Conservation (phyloP, 108 stramenopile species). For the Conticribra weissflogii region DNA sequence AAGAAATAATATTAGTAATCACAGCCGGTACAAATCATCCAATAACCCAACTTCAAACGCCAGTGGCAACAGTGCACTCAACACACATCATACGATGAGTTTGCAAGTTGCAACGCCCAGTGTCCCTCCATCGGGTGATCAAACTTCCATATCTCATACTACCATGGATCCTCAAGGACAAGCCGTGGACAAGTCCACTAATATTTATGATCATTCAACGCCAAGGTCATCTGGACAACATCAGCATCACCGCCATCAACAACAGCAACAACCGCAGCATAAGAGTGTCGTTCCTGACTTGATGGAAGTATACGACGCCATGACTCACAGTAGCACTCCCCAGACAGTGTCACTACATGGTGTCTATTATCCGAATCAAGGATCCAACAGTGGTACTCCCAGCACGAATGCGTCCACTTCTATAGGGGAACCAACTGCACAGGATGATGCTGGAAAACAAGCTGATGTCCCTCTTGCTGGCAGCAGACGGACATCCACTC, state of each 20-base stretch:
- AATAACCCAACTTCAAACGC: too few relatives aligned
- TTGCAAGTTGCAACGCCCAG: too few relatives aligned
- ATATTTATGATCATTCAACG: neutral
- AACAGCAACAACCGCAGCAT: constrained; percentile 6
- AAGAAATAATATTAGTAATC: too few relatives aligned
- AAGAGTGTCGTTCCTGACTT: constrained; percentile 63
- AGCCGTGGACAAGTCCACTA: too few relatives aligned
- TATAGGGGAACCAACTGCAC: constrained; percentile 14
- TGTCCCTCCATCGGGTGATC: too few relatives aligned
- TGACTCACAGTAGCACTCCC: constrained; percentile 77
- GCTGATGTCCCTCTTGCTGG: too few relatives aligned
- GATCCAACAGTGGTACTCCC: neutral
- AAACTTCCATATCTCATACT: too few relatives aligned
- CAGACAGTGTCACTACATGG: constrained; percentile 26
- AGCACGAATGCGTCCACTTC: neutral
- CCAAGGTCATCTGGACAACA: neutral
- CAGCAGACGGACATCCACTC: too few relatives aligned
- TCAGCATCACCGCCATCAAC: neutral
- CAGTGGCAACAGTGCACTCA: too few relatives aligned
- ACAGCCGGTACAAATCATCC: too few relatives aligned
- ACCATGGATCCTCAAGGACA: neutral
- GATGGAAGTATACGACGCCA: constrained; percentile 83
- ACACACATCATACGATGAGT: too few relatives aligned
- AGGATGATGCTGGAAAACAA: too few relatives aligned
- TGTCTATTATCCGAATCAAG: neutral